Conservation (phyloP, 208 protist species). For the Trypanosoma caninum region DNA sequence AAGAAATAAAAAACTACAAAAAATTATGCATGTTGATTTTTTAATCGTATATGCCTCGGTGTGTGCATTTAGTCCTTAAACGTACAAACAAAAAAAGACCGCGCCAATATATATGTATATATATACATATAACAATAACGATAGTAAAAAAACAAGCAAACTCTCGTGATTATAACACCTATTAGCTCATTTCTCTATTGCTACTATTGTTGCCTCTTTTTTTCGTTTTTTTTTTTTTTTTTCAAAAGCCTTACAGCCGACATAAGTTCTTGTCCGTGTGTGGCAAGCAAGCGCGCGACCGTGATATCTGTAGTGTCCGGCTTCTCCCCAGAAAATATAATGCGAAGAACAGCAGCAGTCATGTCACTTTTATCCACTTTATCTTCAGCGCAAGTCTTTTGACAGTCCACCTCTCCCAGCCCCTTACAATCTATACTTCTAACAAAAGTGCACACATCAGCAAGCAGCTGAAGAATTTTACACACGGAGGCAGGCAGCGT, state of each 20-base stretch:
- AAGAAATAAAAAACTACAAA: slow-evolving; percentile 8
- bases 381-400: slow-evolving; percentile 4
- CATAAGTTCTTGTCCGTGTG: slow-evolving; percentile 7
- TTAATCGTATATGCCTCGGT: no score
- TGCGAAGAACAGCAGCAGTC: slow-evolving; percentile 9
- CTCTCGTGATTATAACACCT: no score
- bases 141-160: no score
- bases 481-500: slow-evolving; percentile 24
- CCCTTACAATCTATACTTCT: slow-evolving; percentile 26
- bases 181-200: no score
- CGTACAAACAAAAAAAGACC: no score
- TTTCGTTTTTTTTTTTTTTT: not conserved
- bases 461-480: slow-evolving; percentile 35
- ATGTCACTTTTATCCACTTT: slow-evolving; percentile 4
- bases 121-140: no score
- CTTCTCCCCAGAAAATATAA: slow-evolving; percentile 10
- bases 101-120: no score
- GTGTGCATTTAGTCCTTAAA: no score
- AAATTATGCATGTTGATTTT: not conserved
- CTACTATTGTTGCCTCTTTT: not conserved
- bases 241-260: not conserved
- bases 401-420: slow-evolving; percentile 9
- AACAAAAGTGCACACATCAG: slow-evolving; percentile 36
- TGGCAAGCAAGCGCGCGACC: slow-evolving; percentile 19
- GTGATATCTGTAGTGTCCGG: slow-evolving; percentile 12